Percentiles rank a stretch among this genome's conserved stretches.
These are phyloP conservation scores for Carex sylvatica DNA, from an alignment of 202 grass and related monocot genomes.

Conservation along the genomic window DNA sequence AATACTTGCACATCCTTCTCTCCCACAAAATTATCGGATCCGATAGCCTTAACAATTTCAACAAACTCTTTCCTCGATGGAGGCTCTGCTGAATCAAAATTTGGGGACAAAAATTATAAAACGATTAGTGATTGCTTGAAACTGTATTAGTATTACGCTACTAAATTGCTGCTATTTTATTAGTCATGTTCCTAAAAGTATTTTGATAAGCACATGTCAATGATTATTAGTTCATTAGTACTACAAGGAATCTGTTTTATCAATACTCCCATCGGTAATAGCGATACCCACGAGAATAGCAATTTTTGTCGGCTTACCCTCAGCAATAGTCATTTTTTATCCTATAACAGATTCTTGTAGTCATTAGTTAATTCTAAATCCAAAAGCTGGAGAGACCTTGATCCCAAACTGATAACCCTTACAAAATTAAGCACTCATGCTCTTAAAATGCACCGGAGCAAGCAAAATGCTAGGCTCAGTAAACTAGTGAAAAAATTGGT, in stretches of 20 bases:
- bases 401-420: neutral
- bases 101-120: neutral
- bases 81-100: neutral
- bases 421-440: no score
- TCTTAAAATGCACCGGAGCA: no score
- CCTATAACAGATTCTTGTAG: no score
- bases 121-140: neutral
- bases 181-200: neutral
- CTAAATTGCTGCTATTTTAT: neutral
- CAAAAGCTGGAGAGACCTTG: neutral
- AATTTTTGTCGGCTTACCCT: no score
- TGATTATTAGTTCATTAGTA: neutral
- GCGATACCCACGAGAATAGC: no score
- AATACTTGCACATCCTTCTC: slow-evolving; percentile 48
- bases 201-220: neutral
- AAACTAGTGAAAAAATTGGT: no score
- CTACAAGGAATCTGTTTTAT: neutral
- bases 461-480: no score
- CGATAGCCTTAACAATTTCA: slow-evolving; percentile 59
- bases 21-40: slow-evolving; percentile 67
- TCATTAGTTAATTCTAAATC: neutral
- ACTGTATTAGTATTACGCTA: neutral
- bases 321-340: no score
- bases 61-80: slow-evolving; percentile 50
- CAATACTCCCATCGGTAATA: no score